These are phyloP conservation scores for Metschnikowia shivogae DNA, from an alignment of 805 yeast genomes.

Conservation along the genomic window DNA sequence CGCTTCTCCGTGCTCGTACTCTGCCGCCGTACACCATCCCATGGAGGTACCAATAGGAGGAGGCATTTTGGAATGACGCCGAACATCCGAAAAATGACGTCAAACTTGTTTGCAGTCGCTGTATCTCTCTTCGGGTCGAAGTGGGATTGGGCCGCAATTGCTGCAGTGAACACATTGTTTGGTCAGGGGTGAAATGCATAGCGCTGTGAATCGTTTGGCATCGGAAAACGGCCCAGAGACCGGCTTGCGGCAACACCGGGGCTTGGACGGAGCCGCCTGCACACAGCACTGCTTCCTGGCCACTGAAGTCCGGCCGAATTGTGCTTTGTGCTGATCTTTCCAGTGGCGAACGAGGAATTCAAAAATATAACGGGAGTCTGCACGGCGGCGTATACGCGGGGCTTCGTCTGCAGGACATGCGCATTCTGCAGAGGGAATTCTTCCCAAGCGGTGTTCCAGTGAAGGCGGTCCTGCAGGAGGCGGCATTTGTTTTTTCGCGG, in stretches of 20 bases:
- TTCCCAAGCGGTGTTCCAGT: not conserved
- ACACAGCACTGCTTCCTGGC: too few relatives aligned
- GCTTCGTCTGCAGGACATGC: not conserved
- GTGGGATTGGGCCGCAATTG: too few relatives aligned
- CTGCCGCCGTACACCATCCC: conserved; percentile 2
- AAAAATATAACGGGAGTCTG: not conserved
- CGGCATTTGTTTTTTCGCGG: not conserved
- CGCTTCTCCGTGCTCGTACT: not conserved
- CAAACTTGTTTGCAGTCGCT: too few relatives aligned
- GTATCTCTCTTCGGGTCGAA: too few relatives aligned
- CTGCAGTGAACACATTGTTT: too few relatives aligned
- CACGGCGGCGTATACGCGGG: not conserved
- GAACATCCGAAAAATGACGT: not conserved
- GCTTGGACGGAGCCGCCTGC: too few relatives aligned
- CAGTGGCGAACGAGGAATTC: not conserved
- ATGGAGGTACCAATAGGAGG: not conserved
- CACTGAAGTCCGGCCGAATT: not conserved
- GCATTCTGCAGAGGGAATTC: not conserved
- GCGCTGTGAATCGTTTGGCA: too few relatives aligned
- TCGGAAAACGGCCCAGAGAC: too few relatives aligned
- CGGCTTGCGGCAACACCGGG: too few relatives aligned
- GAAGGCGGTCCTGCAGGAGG: not conserved
- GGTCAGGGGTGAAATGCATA: too few relatives aligned
- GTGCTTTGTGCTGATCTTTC: not conserved
- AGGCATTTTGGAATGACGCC: not conserved